These are phyloP conservation scores for Scolecobasidium constrictum DNA, from an alignment of 2,329 filamentous ascomycete genomes.

Conservation along the genomic window DNA sequence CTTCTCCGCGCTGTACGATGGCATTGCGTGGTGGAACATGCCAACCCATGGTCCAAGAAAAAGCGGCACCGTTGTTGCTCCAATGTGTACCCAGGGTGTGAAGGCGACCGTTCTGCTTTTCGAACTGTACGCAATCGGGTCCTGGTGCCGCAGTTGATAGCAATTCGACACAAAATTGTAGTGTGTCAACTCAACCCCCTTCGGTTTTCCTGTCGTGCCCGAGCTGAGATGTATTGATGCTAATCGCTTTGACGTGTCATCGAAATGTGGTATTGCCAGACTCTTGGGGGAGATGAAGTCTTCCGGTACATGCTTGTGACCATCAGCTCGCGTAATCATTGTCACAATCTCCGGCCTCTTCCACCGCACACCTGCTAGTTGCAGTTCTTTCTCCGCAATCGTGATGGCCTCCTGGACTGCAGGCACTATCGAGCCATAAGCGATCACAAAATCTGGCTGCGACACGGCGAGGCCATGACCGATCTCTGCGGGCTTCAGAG, in stretches of 20 bases:
- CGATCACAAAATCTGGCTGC: constrained; percentile 30
- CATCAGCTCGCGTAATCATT: constrained; percentile 17
- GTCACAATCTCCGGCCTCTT: constrained; percentile 24
- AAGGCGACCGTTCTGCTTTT: constrained; percentile 27
- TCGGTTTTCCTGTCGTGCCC: constrained; percentile 8
- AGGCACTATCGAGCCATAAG: constrained; percentile 24
- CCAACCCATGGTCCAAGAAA: constrained; percentile 34
- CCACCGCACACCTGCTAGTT: constrained; percentile 22
- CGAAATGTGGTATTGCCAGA: constrained; percentile 26
- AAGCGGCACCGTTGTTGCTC: constrained; percentile 32
- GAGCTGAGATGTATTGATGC: constrained; percentile 27
- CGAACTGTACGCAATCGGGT: constrained; percentile 24
- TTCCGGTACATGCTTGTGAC: constrained; percentile 21
- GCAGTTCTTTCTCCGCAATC: constrained; percentile 19
- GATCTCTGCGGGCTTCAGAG: constrained; percentile 28
- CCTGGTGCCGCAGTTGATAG: constrained; percentile 27
- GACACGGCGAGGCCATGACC: constrained; percentile 32
- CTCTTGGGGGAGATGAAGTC: constrained; percentile 22
- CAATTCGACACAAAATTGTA: constrained; percentile 14
- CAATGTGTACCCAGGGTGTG: constrained; percentile 35
- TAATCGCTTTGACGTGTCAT: constrained; percentile 22
- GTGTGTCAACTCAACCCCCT: constrained; percentile 12
- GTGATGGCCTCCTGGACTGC: constrained; percentile 23
- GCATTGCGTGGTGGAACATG: constrained; percentile 35
- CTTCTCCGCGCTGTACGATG: constrained; percentile 25